Evolutionary conservation across 2,329 filamentous ascomycete species (phyloP).

Genomic region (Beauveria rudraprayagi): DNA sequence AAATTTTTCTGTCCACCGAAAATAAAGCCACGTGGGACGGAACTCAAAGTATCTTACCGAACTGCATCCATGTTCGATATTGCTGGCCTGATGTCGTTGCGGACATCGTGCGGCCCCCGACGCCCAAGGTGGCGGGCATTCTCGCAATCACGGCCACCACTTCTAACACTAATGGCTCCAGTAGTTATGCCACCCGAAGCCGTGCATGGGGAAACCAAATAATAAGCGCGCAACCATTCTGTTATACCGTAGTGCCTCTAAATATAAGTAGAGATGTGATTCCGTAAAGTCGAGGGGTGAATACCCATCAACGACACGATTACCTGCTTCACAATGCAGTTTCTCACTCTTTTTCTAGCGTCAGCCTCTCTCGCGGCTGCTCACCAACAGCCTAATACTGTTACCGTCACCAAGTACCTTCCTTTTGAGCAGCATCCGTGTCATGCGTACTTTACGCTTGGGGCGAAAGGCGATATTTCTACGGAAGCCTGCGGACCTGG

Average conservation of each 20-base stretch:
- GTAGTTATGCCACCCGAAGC: too few relatives aligned
- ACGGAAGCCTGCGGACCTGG: neutral
- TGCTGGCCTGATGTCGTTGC: too few relatives aligned
- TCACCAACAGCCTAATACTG: neutral
- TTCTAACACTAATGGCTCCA: too few relatives aligned
- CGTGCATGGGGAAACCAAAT: neutral
- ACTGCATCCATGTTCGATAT: too few relatives aligned
- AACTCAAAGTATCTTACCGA: too few relatives aligned
- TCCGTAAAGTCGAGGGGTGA: neutral
- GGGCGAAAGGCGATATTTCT: neutral
- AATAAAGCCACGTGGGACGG: too few relatives aligned
- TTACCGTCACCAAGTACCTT: slow-evolving; percentile 8
- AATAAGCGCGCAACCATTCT: neutral
- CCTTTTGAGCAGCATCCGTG: slow-evolving; percentile 10
- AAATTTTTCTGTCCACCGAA: too few relatives aligned
- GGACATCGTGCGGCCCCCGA: too few relatives aligned
- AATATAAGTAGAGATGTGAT: neutral
- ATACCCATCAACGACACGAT: neutral
- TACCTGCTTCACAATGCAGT: neutral
- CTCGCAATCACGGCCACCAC: too few relatives aligned
- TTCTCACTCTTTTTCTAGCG: neutral
- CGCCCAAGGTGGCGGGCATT: too few relatives aligned
- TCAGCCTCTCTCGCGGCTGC: neutral
- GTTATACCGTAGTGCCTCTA: neutral
- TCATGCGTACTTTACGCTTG: neutral